These are phyloP conservation scores for Fusarium begoniae DNA, from an alignment of 2,329 filamentous ascomycete species.

Conservation along the genomic window DNA sequence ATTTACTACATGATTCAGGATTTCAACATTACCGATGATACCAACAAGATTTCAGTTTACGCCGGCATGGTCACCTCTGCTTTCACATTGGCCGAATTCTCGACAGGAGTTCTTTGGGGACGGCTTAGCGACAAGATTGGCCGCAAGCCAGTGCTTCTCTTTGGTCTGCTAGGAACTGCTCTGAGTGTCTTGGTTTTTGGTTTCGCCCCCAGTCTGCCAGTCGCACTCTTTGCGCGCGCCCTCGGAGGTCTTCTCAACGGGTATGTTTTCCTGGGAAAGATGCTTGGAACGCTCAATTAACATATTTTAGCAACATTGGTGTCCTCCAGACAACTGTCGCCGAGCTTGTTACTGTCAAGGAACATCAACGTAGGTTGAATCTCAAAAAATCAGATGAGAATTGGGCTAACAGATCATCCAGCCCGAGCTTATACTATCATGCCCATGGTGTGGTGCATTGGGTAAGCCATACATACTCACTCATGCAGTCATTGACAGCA, in stretches of 20 bases:
- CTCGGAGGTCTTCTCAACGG: slow-evolving; percentile 93
- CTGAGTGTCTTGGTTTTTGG: slow-evolving; percentile 94
- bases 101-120: slow-evolving; percentile 92
- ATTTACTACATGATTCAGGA: slow-evolving; percentile 97
- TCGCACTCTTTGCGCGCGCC: slow-evolving; percentile 87
- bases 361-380: slow-evolving; percentile 79
- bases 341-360: slow-evolving; percentile 90
- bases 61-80: slow-evolving; percentile 96
- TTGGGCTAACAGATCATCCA: slow-evolving; percentile 50
- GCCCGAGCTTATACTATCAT: slow-evolving; percentile 96
- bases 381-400: background rate
- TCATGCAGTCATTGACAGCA: background rate
- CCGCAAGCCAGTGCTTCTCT: slow-evolving; percentile 89
- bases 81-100: slow-evolving; percentile 95
- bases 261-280: slow-evolving; percentile 58
- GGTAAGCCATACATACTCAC: slow-evolving; percentile 59
- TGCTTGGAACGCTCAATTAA: slow-evolving; percentile 10
- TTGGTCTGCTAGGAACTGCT: slow-evolving; percentile 89
- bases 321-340: slow-evolving; percentile 95
- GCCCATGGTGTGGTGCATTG: slow-evolving; percentile 98
- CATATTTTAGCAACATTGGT: slow-evolving; percentile 78
- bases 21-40: slow-evolving; percentile 83
- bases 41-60: slow-evolving; percentile 86
- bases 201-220: slow-evolving; percentile 82
- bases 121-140: slow-evolving; percentile 90